These are phyloP conservation scores for Rhizopus sp. DNA, from an alignment of 371 early-diverging fungal genomes.

Conservation along the genomic window DNA sequence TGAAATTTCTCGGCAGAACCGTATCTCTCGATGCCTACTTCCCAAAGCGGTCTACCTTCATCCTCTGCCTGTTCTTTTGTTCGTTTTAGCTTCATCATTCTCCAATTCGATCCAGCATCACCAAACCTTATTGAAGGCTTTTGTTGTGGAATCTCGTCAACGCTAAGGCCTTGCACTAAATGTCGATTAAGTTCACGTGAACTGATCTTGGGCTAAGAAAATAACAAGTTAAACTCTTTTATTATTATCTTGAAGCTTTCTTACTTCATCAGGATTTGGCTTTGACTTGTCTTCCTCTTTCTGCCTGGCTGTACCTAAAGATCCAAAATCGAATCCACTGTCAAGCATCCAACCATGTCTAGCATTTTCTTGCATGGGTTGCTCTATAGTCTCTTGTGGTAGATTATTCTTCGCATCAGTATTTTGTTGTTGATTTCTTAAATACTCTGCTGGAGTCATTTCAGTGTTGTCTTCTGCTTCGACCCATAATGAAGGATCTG, in stretches of 20 bases:
- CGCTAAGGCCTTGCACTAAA: slow-evolving; percentile 42
- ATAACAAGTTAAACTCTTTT: background rate
- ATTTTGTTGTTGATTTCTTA: slow-evolving; percentile 16
- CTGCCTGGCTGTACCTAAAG: slow-evolving; percentile 32
- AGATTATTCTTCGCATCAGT: slow-evolving; percentile 4
- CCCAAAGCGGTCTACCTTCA: slow-evolving; percentile 61
- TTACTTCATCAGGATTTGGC: slow-evolving; percentile 45
- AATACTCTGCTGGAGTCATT: slow-evolving; percentile 20
- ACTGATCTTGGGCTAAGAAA: slow-evolving; percentile 49
- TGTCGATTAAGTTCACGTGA: slow-evolving; percentile 56
- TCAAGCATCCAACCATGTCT: slow-evolving; percentile 55
- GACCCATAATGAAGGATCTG: slow-evolving; percentile 52
- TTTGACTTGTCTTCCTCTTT: slow-evolving; percentile 34
- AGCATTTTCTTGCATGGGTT: slow-evolving; percentile 21
- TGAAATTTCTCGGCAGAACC: slow-evolving; percentile 68
- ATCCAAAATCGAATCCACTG: slow-evolving; percentile 45
- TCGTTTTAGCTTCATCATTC: slow-evolving; percentile 80
- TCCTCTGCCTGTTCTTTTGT: slow-evolving; percentile 73
- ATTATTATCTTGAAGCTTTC: background rate
- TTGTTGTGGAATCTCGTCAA: slow-evolving; percentile 51
- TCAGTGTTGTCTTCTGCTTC: slow-evolving; percentile 21
- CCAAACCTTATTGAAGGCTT: slow-evolving; percentile 52
- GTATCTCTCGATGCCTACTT: slow-evolving; percentile 76
- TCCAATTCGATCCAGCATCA: slow-evolving; percentile 79
- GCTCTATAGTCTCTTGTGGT: background rate